Evolutionary conservation across 768 basidiomycete genomes (phyloP).

Genomic region (Pleurotus platypus): DNA sequence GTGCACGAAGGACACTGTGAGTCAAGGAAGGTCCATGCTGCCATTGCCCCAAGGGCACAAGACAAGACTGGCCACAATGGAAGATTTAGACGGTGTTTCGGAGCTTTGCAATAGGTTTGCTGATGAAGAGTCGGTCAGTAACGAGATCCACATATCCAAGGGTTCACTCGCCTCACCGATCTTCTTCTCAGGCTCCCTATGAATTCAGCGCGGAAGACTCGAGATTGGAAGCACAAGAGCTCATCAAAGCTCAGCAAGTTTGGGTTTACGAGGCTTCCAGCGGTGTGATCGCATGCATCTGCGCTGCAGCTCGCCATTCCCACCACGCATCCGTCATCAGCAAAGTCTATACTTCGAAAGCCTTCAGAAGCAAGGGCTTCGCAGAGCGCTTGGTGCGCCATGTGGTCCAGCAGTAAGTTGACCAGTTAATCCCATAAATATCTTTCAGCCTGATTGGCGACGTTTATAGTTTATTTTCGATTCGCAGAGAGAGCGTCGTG

Average conservation of each 20-base stretch:
- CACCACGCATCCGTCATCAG: slow-evolving; percentile 49
- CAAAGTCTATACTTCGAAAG: slow-evolving; percentile 51
- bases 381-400: slow-evolving; percentile 49
- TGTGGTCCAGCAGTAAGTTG: slow-evolving; percentile 39
- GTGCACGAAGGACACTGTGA: slow-evolving; percentile 37
- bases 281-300: slow-evolving; percentile 40
- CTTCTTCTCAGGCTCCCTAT: slow-evolving; percentile 37
- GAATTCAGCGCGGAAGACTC: slow-evolving; percentile 35
- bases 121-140: slow-evolving; percentile 41
- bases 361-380: slow-evolving; percentile 42
- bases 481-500: slow-evolving; percentile 44
- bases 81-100: slow-evolving; percentile 37
- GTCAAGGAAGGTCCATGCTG: slow-evolving; percentile 10
- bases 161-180: background rate
- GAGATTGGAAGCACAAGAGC: slow-evolving; percentile 38
- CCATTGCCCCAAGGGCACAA: slow-evolving; percentile 25
- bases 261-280: slow-evolving; percentile 47
- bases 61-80: slow-evolving; percentile 32
- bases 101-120: slow-evolving; percentile 49
- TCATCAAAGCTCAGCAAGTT: slow-evolving; percentile 44
- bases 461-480: slow-evolving; percentile 34
- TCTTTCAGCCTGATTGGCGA: slow-evolving; percentile 8
- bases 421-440: background rate
- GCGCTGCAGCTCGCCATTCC: slow-evolving; percentile 54
- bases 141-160: background rate